Evolutionary conservation across 2,329 filamentous ascomycete genomes (phyloP), one percentile per base, ranked within the genome.

Genomic region (Xylaria digitata): DNA sequence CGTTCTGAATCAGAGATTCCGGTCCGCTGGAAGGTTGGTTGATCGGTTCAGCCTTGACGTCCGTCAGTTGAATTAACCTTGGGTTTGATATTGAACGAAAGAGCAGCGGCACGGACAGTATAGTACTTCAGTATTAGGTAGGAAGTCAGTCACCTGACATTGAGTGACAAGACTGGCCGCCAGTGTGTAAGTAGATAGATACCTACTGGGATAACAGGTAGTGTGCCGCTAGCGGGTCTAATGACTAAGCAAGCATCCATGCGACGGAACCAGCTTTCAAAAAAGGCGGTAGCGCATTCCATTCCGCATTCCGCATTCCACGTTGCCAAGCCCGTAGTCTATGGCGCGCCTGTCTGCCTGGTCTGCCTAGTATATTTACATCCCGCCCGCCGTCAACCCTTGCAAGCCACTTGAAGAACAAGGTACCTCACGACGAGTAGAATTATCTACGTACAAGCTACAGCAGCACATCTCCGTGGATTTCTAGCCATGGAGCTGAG

Each of bases 401-500:
- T n/a, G n/a, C n/a, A n/a, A n/a, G n/a, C n/a, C n/a, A n/a, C n/a
- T n/a, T n/a, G n/a, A n/a, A n/a, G n/a, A 26, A 26, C 26, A 26
- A 26, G 26, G 26, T 5, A 26, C 26, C 26, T 26, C 34, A 23
- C 21, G 37, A 40, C 21, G 4, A 43, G 15, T 26, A 26, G 26
- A 26, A 5, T 3, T 26, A 26, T 26, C 26, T 26, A 26, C 5
- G 26, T 26, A 26, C 23, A 49, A 11, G 26, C 26, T 46, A 45
- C 23, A 45, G 34, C 46, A 30, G 52, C 43, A 53, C 65, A 67
- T 67, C 65, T 72, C 61, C 62, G 49, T 63, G 61, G 64, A 17
- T 50, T 32, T n/a, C 63, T 66, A 70, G 71, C 63, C 70, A 78
- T 78, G 76, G 76, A 73, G 74, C 72, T 67, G 56, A 54, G 68